Evolutionary conservation across 2,329 filamentous ascomycete genomes (phyloP), one percentile per base, ranked within the genome.

Genomic region (Colletotrichum lentis): DNA sequence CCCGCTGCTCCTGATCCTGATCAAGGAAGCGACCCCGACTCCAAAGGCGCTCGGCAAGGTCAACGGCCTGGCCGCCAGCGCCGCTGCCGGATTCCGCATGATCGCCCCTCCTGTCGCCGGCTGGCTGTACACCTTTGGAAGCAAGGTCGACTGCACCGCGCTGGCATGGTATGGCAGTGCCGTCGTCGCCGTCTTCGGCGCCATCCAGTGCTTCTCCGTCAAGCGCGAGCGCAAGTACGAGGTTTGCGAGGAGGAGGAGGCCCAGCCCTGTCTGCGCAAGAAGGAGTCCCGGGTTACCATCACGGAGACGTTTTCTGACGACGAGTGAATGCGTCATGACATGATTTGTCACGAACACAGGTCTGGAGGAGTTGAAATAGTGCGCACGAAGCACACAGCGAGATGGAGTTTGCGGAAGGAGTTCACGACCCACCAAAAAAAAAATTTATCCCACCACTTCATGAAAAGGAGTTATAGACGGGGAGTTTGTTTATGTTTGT

Each of bases 61-160:
- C 72, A 91, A 91, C 69, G 89, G 89, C 5, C 77, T 91, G 50
- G 88, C 88, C 24, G 88, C 89, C 58, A 89, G 87, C 65, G 88
- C 87, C 2, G 88, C 88, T 31, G 88, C 88, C 7, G 88, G 86
- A 7, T 91, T 88, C 73, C 83, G 90, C 64, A 92, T 91, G 77
- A 79, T 91, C 12, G 88, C 89, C 0, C 89, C 89, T 6, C 89
- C 89, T 0, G 75, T 91, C 18, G 85, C 87, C 2, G 89, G 89
- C 3, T 89, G 85, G 70, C 77, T 91, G 3, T 91, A 90, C 76
- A 83, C 86, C 0, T 74, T 86, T n/a, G 88, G 88, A 24, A 85
- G 83, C 71, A 83, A 80, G 71, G 80, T 86, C 53, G 82, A 88
- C 73, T 89, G 85, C 74, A 88, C 87, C 1, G 86, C 84, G 0